phyloP scores from a whole-genome alignment of 768 basidiomycete species.

The Kondoa subrosea region DNA sequence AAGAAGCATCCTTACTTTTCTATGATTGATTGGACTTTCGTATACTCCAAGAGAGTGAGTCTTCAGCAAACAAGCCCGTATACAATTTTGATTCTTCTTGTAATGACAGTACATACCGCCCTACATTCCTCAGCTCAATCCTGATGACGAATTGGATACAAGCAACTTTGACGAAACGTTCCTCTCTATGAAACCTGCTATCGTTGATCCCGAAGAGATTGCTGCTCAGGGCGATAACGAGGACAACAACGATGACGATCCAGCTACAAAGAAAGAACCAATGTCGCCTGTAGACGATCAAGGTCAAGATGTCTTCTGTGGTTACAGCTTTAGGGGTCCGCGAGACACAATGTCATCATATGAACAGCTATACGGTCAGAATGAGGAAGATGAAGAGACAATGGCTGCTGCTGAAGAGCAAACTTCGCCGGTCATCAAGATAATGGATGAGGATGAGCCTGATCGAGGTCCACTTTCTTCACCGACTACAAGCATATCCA shows the following conservation, averaged over 20 bases:
- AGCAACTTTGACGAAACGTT: constrained; percentile 96
- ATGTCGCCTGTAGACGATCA: constrained; percentile 35
- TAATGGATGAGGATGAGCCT: background rate
- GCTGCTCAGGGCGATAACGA: constrained; percentile 37
- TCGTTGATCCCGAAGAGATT: constrained; percentile 47
- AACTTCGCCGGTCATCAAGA: background rate
- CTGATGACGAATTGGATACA: constrained; percentile 80
- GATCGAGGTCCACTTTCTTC: background rate
- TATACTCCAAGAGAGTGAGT: constrained; percentile 33
- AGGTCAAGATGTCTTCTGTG: constrained; percentile 71
- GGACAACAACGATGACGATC: constrained; percentile 21
- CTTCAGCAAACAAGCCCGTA: background rate
- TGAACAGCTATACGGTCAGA: background rate
- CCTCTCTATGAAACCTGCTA: constrained; percentile 82
- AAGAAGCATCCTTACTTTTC: constrained; percentile 90
- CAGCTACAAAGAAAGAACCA: constrained; percentile 24
- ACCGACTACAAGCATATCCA: background rate
- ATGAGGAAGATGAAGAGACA: background rate
- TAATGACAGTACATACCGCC: constrained; percentile 74
- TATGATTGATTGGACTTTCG: constrained; percentile 48
- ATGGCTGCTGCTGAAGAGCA: background rate
- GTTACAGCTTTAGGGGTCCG: constrained; percentile 73
- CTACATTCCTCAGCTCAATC: constrained; percentile 60
- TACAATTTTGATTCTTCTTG: constrained; percentile 46
- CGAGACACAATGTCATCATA: background rate